Evolutionary conservation across 768 basidiomycete species (phyloP).

Genomic region (Leccinum incarnatum): DNA sequence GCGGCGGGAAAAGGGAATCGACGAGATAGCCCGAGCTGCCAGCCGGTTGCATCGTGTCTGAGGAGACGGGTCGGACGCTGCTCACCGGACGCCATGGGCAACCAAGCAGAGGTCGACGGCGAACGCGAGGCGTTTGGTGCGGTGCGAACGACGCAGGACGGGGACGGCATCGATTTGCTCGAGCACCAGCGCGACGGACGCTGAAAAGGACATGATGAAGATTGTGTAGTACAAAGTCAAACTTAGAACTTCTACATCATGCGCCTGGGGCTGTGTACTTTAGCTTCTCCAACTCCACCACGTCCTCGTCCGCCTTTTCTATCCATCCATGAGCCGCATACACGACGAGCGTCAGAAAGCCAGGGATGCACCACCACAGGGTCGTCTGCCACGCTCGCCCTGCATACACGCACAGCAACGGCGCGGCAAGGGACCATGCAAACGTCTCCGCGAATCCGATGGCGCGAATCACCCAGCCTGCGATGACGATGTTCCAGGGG

Average conservation of each 20-base stretch:
- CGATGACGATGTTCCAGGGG: slow-evolving; percentile 31
- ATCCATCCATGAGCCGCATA: slow-evolving; percentile 47
- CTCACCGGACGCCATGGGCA: slow-evolving; percentile 43
- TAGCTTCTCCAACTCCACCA: slow-evolving; percentile 50
- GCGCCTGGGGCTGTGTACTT: slow-evolving; percentile 57
- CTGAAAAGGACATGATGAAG: slow-evolving; percentile 2
- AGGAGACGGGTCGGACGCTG: background rate
- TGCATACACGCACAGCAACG: slow-evolving; percentile 47
- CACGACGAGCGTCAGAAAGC: slow-evolving; percentile 41
- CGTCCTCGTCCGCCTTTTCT: slow-evolving; percentile 41
- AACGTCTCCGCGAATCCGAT: slow-evolving; percentile 33
- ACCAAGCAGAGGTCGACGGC: slow-evolving; percentile 42
- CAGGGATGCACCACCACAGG: slow-evolving; percentile 51
- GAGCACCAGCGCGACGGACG: slow-evolving; percentile 21
- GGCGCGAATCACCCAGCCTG: slow-evolving; percentile 28
- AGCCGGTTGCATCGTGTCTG: background rate
- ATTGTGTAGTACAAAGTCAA: background rate
- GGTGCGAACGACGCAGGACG: slow-evolving; percentile 8
- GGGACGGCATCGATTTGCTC: slow-evolving; percentile 7
- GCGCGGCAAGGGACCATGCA: slow-evolving; percentile 45
- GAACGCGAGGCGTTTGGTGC: slow-evolving; percentile 28
- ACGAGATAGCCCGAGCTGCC: slow-evolving; percentile 46
- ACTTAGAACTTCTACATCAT: slow-evolving; percentile 21
- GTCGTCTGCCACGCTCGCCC: slow-evolving; percentile 51
- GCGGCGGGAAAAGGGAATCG: slow-evolving; percentile 39